Conservation (phyloP, 2,329 filamentous ascomycete genomes). For the Diaporthe sp. region DNA sequence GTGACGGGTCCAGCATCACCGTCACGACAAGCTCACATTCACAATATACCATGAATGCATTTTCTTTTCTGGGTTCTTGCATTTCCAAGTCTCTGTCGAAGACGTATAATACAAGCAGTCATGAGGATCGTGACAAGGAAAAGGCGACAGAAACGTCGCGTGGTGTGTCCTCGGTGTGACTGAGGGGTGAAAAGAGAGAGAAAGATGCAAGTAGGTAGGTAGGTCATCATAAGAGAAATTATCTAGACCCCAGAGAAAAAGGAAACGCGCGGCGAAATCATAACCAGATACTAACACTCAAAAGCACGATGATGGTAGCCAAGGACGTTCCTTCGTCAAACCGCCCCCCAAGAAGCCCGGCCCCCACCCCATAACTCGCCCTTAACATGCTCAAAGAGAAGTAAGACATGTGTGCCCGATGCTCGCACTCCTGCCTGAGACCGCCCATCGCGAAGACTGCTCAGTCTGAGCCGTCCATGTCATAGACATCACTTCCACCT, state of each 20-base stretch:
- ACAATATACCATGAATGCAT: not conserved
- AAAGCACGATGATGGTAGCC: not conserved
- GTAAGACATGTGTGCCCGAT: not conserved
- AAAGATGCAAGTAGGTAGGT: slow-evolving; percentile 10
- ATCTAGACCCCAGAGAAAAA: slow-evolving; percentile 5
- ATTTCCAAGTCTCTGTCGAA: slow-evolving; percentile 6
- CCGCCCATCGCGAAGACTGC: not conserved
- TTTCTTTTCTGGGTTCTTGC: not conserved
- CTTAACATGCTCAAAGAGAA: slow-evolving; percentile 19
- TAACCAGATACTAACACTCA: not conserved
- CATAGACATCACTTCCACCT: slow-evolving; percentile 52
- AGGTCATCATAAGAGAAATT: slow-evolving; percentile 14
- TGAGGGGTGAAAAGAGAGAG: not conserved
- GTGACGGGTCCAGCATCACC: no score
- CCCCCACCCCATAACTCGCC: slow-evolving; percentile 4
- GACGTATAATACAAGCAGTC: slow-evolving; percentile 13
- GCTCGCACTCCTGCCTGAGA: not conserved
- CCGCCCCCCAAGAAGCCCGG: not conserved
- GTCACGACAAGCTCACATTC: not conserved
- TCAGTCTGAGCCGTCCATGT: slow-evolving; percentile 50
- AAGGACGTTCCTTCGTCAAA: not conserved
- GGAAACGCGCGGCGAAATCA: not conserved
- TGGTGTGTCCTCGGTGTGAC: slow-evolving; percentile 2
- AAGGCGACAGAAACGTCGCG: not conserved
- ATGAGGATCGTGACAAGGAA: slow-evolving; percentile 14